phyloP scores from a whole-genome alignment of 164 flowering plant species.

The Aristolochia californica region DNA sequence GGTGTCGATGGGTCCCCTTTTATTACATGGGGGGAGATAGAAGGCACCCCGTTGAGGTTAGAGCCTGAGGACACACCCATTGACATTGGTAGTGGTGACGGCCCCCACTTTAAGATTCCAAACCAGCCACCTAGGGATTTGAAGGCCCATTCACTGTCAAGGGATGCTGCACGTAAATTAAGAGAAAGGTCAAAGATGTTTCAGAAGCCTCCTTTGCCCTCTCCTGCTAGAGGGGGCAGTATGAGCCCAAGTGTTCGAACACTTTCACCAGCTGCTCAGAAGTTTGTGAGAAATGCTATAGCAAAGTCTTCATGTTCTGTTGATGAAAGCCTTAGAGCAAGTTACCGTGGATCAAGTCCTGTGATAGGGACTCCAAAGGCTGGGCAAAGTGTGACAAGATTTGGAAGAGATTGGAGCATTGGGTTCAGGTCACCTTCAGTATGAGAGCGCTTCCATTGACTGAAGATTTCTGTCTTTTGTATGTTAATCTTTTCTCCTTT shows the following conservation, averaged over 20 bases:
- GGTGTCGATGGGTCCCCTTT: slow-evolving; percentile 90
- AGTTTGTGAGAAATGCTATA: slow-evolving; percentile 84
- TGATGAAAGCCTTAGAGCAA: slow-evolving; percentile 90
- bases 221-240: slow-evolving; percentile 74
- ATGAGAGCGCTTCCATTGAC: slow-evolving; percentile 39
- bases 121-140: slow-evolving; percentile 64
- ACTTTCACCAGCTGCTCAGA: slow-evolving; percentile 93
- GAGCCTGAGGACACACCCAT: slow-evolving; percentile 74
- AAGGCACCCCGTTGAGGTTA: slow-evolving; percentile 88
- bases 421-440: slow-evolving; percentile 70
- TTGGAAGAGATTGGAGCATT: slow-evolving; percentile 51
- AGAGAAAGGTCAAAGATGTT: slow-evolving; percentile 84
- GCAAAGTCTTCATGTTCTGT: slow-evolving; percentile 62
- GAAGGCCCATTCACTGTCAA: slow-evolving; percentile 80
- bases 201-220: slow-evolving; percentile 82
- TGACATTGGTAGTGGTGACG: slow-evolving; percentile 69
- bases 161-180: slow-evolving; percentile 81
- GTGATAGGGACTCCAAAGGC: slow-evolving; percentile 52
- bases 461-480: neutral
- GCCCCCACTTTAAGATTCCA: slow-evolving; percentile 74
- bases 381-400: slow-evolving; percentile 71
- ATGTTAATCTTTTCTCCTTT: neutral
- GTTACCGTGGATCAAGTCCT: slow-evolving; percentile 78
- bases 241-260: slow-evolving; percentile 73
- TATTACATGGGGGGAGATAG: slow-evolving; percentile 98